These are phyloP conservation scores for Botrytis fabae DNA, from an alignment of 2,329 filamentous ascomycete genomes.

Conservation along the genomic window DNA sequence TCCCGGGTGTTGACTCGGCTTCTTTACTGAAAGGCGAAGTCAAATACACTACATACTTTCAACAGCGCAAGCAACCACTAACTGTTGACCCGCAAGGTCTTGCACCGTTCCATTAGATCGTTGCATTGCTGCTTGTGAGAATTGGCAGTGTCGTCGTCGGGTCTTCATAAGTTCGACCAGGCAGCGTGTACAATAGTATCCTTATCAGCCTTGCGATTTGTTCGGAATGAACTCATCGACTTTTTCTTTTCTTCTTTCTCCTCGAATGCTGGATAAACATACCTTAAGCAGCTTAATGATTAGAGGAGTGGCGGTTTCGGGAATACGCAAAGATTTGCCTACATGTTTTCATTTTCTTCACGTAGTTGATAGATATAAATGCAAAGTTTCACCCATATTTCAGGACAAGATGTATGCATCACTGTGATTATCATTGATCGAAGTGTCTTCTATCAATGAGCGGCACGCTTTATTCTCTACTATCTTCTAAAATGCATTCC, in stretches of 20 bases:
- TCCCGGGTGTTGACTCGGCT: constrained; percentile 46
- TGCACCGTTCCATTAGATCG: constrained; percentile 34
- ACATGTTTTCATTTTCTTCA: background rate
- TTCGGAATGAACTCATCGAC: background rate
- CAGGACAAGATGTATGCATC: background rate
- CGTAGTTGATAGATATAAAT: background rate
- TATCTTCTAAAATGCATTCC: background rate
- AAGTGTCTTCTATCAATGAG: background rate
- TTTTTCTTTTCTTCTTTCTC: constrained; percentile 12
- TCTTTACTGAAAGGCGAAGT: constrained; percentile 47
- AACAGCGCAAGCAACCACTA: constrained; percentile 36
- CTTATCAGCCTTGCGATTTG: constrained; percentile 13
- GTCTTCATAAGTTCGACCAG: constrained; percentile 6
- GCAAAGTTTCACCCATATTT: background rate
- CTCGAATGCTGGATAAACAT: constrained; percentile 15
- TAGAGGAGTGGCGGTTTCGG: background rate
- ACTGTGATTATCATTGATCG: background rate
- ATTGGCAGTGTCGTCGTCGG: background rate
- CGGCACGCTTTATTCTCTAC: background rate
- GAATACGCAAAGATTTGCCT: background rate
- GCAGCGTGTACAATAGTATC: constrained; percentile 9
- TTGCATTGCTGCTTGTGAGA: background rate
- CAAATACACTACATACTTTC: constrained; percentile 47
- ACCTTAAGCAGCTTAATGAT: constrained; percentile 16
- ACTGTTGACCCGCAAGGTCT: constrained; percentile 36